These are phyloP conservation scores for Cronartium quercuum DNA, from an alignment of 1,284 basidiomycete species.

Conservation along the genomic window DNA sequence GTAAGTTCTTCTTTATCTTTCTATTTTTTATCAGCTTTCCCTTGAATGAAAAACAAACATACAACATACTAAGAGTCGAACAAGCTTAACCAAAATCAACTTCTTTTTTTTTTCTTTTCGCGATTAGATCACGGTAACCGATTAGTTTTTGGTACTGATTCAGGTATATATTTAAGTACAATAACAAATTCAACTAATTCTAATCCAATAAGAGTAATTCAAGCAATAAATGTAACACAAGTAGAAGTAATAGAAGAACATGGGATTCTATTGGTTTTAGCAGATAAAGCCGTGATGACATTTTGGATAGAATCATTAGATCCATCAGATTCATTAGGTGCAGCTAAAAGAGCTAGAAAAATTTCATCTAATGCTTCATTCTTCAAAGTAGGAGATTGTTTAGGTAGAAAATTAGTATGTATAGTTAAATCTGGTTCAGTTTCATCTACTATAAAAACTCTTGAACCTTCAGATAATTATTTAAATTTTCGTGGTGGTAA, in stretches of 20 bases:
- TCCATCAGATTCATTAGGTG: constrained; percentile 78
- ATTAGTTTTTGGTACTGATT: constrained; percentile 92
- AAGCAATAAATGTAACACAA: constrained; percentile 81
- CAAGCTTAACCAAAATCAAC: neutral
- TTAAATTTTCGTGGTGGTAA: neutral
- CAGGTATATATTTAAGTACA: constrained; percentile 91
- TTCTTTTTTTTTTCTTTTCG: neutral
- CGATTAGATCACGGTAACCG: constrained; percentile 57
- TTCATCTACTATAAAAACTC: constrained; percentile 93
- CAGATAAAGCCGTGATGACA: constrained; percentile 69
- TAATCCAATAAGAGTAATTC: constrained; percentile 84
- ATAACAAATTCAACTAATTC: constrained; percentile 61
- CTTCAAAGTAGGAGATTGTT: constrained; percentile 91
- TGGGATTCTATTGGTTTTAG: constrained; percentile 87
- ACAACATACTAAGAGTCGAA: neutral
- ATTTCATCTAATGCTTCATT: constrained; percentile 95
- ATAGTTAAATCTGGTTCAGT: constrained; percentile 92
- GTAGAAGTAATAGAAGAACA: constrained; percentile 96
- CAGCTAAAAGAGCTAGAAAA: constrained; percentile 85
- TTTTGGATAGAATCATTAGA: constrained; percentile 93
- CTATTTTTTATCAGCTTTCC: constrained; percentile 31
- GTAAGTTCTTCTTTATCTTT: constrained; percentile 1
- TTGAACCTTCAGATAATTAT: constrained; percentile 74
- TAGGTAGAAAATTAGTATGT: constrained; percentile 90
- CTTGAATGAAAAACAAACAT: too few species aligned